Conservation (phyloP, 202 grass and related monocot genomes). For the Carex sylvatica region DNA sequence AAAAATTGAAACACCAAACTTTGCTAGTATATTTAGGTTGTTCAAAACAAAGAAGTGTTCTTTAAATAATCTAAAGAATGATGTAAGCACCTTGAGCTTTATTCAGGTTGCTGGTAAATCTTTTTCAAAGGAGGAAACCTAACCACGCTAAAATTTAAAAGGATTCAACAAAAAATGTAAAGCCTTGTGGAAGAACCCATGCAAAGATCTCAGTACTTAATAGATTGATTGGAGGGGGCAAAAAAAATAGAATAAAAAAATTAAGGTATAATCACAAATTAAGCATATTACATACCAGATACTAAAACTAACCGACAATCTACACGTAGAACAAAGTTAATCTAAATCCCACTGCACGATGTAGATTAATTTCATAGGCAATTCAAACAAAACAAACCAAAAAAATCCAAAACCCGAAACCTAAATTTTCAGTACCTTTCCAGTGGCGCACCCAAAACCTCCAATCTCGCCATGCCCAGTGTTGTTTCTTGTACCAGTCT, state of each 20-base stretch:
- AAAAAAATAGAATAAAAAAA: not conserved
- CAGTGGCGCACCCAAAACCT: conserved; percentile 63
- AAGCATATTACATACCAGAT: not conserved
- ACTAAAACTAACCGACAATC: not conserved
- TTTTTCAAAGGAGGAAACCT: not conserved
- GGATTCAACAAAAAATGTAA: not conserved
- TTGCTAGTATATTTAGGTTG: not conserved
- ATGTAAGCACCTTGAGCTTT: not conserved
- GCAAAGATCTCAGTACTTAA: not conserved
- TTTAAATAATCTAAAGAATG: not conserved
- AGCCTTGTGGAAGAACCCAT: not conserved
- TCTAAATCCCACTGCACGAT: not conserved
- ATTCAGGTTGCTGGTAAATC: not conserved
- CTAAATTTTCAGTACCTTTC: conserved; percentile 43
- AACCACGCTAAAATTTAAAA: not conserved
- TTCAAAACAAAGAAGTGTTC: not conserved
- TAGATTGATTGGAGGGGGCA: not conserved
- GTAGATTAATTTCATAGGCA: not conserved
- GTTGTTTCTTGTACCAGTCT: no score
- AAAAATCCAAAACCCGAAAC: not conserved
- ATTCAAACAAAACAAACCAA: not conserved
- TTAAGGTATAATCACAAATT: not conserved
- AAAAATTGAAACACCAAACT: not conserved
- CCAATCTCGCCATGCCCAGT: conserved; percentile 79
- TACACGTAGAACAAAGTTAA: not conserved